Evolutionary conservation across 257 asterid species (phyloP), one percentile per base, ranked within the genome.

Genomic region (Solanum commersonii): DNA sequence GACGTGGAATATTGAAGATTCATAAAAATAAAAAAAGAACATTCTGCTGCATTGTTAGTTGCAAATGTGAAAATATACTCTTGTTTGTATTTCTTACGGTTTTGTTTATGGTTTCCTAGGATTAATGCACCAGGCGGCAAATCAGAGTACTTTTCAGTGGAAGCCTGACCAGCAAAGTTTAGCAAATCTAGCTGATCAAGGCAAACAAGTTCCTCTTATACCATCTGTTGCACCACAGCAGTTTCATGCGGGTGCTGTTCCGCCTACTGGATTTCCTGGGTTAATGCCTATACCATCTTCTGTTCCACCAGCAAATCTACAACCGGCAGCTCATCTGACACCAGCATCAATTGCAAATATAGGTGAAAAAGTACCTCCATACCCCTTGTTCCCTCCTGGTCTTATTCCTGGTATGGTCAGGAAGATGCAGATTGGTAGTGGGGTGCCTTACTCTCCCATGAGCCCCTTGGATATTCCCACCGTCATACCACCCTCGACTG

Each of bases 361-460:
- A 12, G 95, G 96, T 37, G 99, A 96, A 86, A 97, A 96, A 88
- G 90, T 92, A 56, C 99, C 98, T 16, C 93, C 98, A 0, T 95
- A 97, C 67, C 99, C 99, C 68, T 86, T 97, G 87, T 97, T 97
- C 74, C 99, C 99, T 0, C 99, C 99, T 0, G 99, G 98, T 85
- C 98, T 97, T 46, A 97, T 97, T 60, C 99, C 99, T 1, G 99
- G 99, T 73, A 97, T 97, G 99, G 98, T 97, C 52, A 86, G 99
- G 60, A 97, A 97, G 88, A 96, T 97, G 99, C 99, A 96, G 93
- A 96, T 97, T 72, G 99, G 99, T 71, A 97, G 99, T 89, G 99
- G 99, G 78, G 99, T 97, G 49, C 99, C 99, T 42, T 97, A 97
- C 90, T 97, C 98, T 72, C 97, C 99, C 33, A 91, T 97, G 94